Percentiles rank a stretch among this genome's conserved stretches.
These are phyloP conservation scores for Saccharomycopsis malanga DNA, from an alignment of 805 yeast species.

Conservation along the genomic window DNA sequence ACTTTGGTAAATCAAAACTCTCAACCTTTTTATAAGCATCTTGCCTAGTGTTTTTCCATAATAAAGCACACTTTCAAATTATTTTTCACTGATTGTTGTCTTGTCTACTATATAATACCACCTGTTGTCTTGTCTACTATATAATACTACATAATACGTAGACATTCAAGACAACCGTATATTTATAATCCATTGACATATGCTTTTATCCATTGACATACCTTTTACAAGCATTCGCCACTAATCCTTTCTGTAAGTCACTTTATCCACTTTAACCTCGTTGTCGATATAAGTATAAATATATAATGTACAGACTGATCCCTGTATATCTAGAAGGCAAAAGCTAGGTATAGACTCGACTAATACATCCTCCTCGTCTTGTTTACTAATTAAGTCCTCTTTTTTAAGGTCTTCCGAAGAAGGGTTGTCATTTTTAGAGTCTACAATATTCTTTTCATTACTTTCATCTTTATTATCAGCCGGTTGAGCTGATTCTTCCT, in stretches of 20 bases:
- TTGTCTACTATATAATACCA: too few species aligned
- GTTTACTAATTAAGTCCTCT: not conserved
- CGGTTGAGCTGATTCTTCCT: slow-evolving; percentile 28
- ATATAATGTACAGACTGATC: slow-evolving; percentile 67
- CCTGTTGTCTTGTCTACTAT: too few species aligned
- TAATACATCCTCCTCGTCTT: not conserved
- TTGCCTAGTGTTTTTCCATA: too few species aligned
- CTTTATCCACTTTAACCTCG: slow-evolving; percentile 88
- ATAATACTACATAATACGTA: too few species aligned
- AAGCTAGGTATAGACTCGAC: slow-evolving; percentile 64
- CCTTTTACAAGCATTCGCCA: too few species aligned
- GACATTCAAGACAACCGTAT: too few species aligned
- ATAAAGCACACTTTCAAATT: too few species aligned
- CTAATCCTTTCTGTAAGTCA: slow-evolving; percentile 55
- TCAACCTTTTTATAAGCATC: too few species aligned
- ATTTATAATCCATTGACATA: too few species aligned
- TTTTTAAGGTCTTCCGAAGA: not conserved
- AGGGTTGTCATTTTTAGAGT: slow-evolving; percentile 4
- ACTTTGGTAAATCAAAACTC: too few species aligned
- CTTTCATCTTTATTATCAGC: slow-evolving; percentile 22
- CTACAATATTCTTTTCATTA: slow-evolving; percentile 13
- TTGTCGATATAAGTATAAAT: slow-evolving; percentile 76
- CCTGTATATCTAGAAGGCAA: slow-evolving; percentile 82
- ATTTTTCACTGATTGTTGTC: too few species aligned
- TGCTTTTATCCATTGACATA: too few species aligned